Evolutionary conservation across 1,284 basidiomycete species (phyloP).

Genomic region (Microbotryomycetes sp.): DNA sequence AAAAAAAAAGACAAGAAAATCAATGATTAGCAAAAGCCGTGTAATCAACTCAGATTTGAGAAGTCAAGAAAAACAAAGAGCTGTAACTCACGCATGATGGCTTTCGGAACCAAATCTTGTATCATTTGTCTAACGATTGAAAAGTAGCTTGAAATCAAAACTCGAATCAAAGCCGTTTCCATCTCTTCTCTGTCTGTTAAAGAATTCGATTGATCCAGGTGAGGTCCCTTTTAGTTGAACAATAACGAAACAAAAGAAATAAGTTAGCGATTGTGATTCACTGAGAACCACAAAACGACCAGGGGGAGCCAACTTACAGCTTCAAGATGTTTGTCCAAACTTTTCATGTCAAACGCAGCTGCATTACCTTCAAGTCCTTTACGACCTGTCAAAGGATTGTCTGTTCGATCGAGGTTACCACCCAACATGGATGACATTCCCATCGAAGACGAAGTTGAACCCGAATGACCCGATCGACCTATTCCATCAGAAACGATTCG

Average conservation of each 20-base stretch:
- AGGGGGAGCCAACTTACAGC: conserved; percentile 29
- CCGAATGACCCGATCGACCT: not conserved
- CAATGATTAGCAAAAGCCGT: too few relatives aligned
- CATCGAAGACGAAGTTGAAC: conserved; percentile 1
- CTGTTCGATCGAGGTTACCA: conserved; percentile 40
- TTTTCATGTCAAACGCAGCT: conserved; percentile 97
- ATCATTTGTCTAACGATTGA: conserved; percentile 92
- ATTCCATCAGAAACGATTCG: conserved; percentile 32
- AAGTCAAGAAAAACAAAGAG: not conserved
- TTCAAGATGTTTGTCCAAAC: conserved; percentile 74
- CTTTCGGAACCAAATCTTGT: conserved; percentile 94
- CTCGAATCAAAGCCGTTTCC: conserved; percentile 91
- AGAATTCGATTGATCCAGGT: not conserved
- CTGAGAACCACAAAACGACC: not conserved
- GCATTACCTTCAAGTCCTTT: conserved; percentile 66
- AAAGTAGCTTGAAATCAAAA: conserved; percentile 93
- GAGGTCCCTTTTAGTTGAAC: not conserved
- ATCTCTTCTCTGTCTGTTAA: conserved; percentile 72
- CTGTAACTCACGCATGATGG: conserved; percentile 42
- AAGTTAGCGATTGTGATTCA: not conserved
- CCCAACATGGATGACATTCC: conserved; percentile 20
- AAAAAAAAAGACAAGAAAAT: too few relatives aligned
- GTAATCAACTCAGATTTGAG: not conserved
- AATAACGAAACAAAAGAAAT: conserved; percentile 5
- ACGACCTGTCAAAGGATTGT: conserved; percentile 45